Base-by-base conservation (phyloP, 1,284 basidiomycete species). In the Puccinia coronata region DNA sequence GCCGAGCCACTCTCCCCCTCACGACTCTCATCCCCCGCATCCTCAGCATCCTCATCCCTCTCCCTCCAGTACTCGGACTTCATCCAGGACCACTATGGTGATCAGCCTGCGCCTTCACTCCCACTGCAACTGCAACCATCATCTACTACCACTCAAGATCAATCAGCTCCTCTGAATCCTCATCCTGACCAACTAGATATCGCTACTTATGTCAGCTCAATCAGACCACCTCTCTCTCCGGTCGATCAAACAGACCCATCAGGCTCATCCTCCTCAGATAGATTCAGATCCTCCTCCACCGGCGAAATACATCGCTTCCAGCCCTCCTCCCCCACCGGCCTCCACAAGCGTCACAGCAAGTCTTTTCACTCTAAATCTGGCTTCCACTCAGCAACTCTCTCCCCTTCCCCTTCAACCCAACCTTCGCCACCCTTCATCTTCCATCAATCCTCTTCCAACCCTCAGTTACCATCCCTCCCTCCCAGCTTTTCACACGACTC, bases 311-410 rank as follows among this genome's bases (percentile, higher is more conserved):
- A 57, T 59, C 53, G 20, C 4, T 41, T 49, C 20, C 36, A 39
- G 36, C 71, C 71, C 23, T 11, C 71, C 36, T 73, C 71, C 20
- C 53, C 71, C 5, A 23, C 34, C 34, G 71, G 71, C 36, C 71
- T 73, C 1, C 71, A 73, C 39, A 73, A 59, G 25, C 71, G 71
- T 43, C 71, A 59, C 5, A 73, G 71, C 71, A 73, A 59, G 53
- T 59, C 51, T 25, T 55, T 72, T 36, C 12, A 55, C 31, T 53
- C 31, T 18, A 71, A 53, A 71, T 49, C 69, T 31, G 16, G 12
- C 31, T 36, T 63, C 12, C 51, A 53, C 12, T 53, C 51, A 5
- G 23, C 23, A n/a, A n/a, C n/a, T n/a, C 14, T 16, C 51, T 53
- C 51, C 0, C 28, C 55, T 23, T 49, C 67, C 23, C 43, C 36